Percentiles rank a stretch among this genome's conserved stretches.
Conservation (phyloP, 192 early-diverging fungal species). For the Podila horticola region DNA sequence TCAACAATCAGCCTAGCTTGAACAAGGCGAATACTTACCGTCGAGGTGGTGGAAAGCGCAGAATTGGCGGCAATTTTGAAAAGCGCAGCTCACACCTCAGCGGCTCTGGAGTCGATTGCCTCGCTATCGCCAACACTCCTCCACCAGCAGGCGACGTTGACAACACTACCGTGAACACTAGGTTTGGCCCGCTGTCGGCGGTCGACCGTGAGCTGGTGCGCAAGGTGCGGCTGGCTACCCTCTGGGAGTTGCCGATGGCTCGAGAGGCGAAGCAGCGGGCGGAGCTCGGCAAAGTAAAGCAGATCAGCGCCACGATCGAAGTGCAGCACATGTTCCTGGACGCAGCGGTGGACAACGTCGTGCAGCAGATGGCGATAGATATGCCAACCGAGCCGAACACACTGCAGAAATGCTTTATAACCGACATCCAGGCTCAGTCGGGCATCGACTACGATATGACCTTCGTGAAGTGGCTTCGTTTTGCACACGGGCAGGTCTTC, state of each 20-base stretch:
- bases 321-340: constrained; percentile 12
- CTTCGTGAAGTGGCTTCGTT: constrained; percentile 21
- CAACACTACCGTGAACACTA: constrained; percentile 3
- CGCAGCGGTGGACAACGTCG: constrained; percentile 6
- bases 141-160: constrained; percentile 2
- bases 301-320: constrained; percentile 10
- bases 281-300: constrained; percentile 10
- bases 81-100: constrained; percentile 9
- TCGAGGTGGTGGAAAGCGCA: not conserved
- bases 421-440: constrained; percentile 11
- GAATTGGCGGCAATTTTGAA: not conserved
- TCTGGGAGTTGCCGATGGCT: constrained; percentile 21
- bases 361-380: constrained; percentile 9
- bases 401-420: constrained; percentile 16
- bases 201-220: constrained; percentile 13
- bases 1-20: too few species aligned
- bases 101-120: constrained; percentile 3
- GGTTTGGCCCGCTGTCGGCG: constrained; percentile 9
- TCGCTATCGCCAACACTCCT: not conserved
- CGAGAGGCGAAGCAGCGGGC: constrained; percentile 10
- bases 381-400: constrained; percentile 17
- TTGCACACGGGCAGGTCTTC: constrained; percentile 16
- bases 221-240: constrained; percentile 14
- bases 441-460: constrained; percentile 16
- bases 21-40: not conserved